Evolutionary conservation across 2,329 filamentous ascomycete genomes (phyloP).

Genomic region (Teratosphaeria pseudoeucalypti): DNA sequence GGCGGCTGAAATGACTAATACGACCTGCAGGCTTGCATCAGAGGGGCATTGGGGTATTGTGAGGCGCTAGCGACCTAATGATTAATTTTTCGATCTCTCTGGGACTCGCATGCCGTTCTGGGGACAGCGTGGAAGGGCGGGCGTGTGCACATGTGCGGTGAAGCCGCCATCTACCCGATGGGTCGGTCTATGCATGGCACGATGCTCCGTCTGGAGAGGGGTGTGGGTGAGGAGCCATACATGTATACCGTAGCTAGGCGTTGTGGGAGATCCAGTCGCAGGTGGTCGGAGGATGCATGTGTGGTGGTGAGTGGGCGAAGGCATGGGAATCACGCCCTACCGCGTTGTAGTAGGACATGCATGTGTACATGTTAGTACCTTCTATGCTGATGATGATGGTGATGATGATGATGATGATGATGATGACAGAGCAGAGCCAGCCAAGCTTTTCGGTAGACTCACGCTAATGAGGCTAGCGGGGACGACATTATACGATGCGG

Average conservation of each 20-base stretch:
- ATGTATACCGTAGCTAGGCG: background rate
- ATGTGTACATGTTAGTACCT: too few species aligned
- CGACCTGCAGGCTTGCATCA: background rate
- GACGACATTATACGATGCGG: background rate
- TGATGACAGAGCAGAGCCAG: background rate
- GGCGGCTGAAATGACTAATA: background rate
- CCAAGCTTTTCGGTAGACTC: background rate
- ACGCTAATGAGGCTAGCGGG: background rate
- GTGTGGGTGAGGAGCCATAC: too few species aligned
- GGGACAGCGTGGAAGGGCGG: background rate
- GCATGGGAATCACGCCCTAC: background rate
- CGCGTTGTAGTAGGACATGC: background rate
- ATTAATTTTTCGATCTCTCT: too few species aligned
- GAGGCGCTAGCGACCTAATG: background rate
- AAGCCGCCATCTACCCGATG: too few species aligned
- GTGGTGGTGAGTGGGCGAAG: background rate
- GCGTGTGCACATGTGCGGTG: too few species aligned
- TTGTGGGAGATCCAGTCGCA: background rate
- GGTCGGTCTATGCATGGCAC: too few species aligned
- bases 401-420: too few species aligned
- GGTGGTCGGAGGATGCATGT: background rate
- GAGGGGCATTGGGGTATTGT: background rate
- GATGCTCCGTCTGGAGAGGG: too few species aligned
- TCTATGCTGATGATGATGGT: too few species aligned
- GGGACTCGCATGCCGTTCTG: background rate